Evolutionary conservation across 371 early-diverging fungal species (phyloP), one percentile per base, ranked within the genome.

Genomic region (Mortierella sp.): DNA sequence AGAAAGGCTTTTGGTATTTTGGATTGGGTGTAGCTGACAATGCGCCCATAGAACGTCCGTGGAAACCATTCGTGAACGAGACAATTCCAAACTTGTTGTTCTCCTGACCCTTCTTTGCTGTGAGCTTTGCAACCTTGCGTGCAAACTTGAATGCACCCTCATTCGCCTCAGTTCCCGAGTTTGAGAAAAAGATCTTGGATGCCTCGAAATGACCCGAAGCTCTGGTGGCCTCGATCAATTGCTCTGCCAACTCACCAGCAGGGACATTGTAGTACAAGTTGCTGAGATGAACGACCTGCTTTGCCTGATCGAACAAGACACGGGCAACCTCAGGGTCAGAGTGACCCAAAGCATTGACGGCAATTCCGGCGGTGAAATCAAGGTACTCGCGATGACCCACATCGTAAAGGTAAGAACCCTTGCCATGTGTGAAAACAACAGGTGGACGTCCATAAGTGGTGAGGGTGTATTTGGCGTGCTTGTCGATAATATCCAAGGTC

Each of bases 71-170:
- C 11, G 84, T 87, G 77, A 97, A 98, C 45, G 94, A 92, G 6
- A 97, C 88, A 55, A 97, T 86, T 40, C 90, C 88, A 72, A 85
- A 82, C 73, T 88, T 86, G 33, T 90, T 86, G 19, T 86, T 73
- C 36, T 86, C 81, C 64, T 94, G 93, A 38, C 93, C 96, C 69
- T 85, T 83, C 71, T 87, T 84, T 36, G 89, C 86, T 3, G 86
- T 78, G 5, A 87, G 72, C 67, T 95, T 95, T 48, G 93, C 96
- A 85, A 91, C 93, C 80, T 96, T 97, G 73, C 96, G 91, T 24
- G 96, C 97, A 87, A 97, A 97, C 84, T 98, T 98, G 60, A 98
- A 79, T 0, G 97, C 97, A 69, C 93, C 95, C 83, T 98, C 97
- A 77, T 93, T 94, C 36, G 97, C 97, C 83, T 95, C 97, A 2